Evolutionary conservation across 257 asterid genomes (phyloP), one percentile per base, ranked within the genome.

Genomic region (Agastache rugosa): DNA sequence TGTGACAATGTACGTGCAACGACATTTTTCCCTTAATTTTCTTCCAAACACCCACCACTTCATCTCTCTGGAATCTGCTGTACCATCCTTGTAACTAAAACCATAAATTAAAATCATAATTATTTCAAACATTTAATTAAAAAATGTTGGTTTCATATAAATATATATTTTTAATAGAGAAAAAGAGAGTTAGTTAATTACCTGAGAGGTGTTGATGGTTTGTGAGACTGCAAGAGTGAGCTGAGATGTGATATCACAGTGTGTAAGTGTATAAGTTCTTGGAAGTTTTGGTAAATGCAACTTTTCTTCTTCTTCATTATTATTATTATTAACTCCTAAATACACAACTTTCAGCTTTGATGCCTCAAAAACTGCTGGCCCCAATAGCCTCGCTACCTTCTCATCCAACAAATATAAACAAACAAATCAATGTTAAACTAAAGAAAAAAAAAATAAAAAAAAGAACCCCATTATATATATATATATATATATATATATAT

Each of bases 31-130:
- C 97, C 63, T 85, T 83, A 11, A 89, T 86, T 75, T 87, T 84
- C 86, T 82, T 89, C 97, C 97, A 91, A 37, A 87, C 92, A 0
- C 85, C 97, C 35, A 91, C 96, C 55, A 91, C 96, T 80, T 91
- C 97, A 79, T 91, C 97, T 35, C 96, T 89, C 41, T 87, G 93
- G 41, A 91, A 41, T 77, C 60, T 91, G 56, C 77, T 78, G 84
- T 91, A 91, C 97, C 97, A 91, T 17, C 96, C 97, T 61, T 89
- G 92, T 19, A 91, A 64, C 96, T 91, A 83, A 84, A 85, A 81
- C 22, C 35, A 56, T 16, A 15, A 1, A 29, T 45, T 3, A 16
- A 29, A 6, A 7, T 12, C 7, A 31, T 4, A 31, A 31, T 5
- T 31, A 31, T 0, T 31, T 31, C 7, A 31, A 31, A 31, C 37